Percentiles rank a stretch among this genome's conserved stretches.
phyloP scores from a whole-genome alignment of 768 basidiomycete genomes.

The Hortiboletus flavorubellus region DNA sequence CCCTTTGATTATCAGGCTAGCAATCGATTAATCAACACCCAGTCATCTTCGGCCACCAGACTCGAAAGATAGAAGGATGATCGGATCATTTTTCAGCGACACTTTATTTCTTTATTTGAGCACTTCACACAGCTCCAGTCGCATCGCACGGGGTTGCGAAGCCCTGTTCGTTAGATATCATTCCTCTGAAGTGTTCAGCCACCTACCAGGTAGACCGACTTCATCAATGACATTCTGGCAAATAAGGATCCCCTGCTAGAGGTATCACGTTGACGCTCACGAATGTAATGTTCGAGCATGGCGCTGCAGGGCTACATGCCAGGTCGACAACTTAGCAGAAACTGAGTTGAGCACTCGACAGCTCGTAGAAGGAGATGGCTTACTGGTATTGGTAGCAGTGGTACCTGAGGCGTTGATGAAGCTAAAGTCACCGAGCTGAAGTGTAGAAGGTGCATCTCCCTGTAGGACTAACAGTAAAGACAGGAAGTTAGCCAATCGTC shows the following conservation, averaged over 20 bases:
- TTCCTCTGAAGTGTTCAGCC: not conserved
- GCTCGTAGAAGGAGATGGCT: not conserved
- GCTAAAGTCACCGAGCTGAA: conserved; percentile 42
- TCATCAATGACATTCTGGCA: conserved; percentile 26
- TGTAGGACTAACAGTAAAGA: conserved; percentile 43
- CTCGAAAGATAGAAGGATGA: not conserved
- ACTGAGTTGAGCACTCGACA: not conserved
- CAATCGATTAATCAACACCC: not conserved
- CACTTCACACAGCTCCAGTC: not conserved
- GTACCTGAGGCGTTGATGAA: conserved; percentile 50
- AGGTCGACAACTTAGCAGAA: conserved; percentile 24
- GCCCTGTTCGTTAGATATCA: not conserved
- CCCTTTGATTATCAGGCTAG: no score
- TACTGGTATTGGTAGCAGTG: conserved; percentile 34
- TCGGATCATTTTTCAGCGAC: not conserved
- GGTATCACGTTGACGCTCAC: conserved; percentile 20
- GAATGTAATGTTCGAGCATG: conserved; percentile 46
- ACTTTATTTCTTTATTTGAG: not conserved
- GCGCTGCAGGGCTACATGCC: conserved; percentile 44
- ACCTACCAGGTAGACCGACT: conserved; percentile 24
- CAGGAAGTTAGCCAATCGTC: conserved; percentile 36
- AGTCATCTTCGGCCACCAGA: not conserved
- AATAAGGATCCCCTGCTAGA: conserved; percentile 23
- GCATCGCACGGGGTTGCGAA: not conserved
- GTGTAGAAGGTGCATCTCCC: conserved; percentile 47